A percentile compares a stretch with the other conserved stretches of the same genome.
phyloP scores from a whole-genome alignment of 495 filamentous ascomycete genomes.

The Trichocladium uniseriatum region DNA sequence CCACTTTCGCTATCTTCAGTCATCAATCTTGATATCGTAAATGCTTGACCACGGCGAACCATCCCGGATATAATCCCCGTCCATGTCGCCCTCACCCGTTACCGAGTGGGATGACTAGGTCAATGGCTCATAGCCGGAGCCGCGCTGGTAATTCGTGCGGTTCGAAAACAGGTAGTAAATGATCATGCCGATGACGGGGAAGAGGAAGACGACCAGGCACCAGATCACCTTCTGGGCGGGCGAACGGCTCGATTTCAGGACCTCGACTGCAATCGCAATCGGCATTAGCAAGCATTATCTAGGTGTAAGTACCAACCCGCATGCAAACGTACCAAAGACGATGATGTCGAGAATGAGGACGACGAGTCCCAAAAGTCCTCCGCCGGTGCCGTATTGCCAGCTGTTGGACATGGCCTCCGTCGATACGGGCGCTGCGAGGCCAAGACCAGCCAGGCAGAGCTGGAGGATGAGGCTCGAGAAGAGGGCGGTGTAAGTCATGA shows the following conservation, averaged over 20 bases:
- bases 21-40: no score
- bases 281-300: no score
- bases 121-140: conserved; percentile 37
- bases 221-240: conserved; percentile 39
- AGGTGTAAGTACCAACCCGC: not conserved
- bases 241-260: conserved; percentile 43
- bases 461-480: conserved; percentile 31
- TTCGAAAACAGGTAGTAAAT: conserved; percentile 47
- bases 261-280: no score
- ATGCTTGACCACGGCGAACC: no score
- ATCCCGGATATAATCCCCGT: no score
- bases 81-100: no score
- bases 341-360: conserved; percentile 43
- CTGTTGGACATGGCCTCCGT: conserved; percentile 16
- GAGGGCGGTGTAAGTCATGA: conserved; percentile 7
- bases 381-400: conserved; percentile 39
- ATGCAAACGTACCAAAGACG: conserved; percentile 39
- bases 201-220: conserved; percentile 43
- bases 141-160: conserved; percentile 34
- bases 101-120: conserved; percentile 20
- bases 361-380: conserved; percentile 40
- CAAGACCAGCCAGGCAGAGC: conserved; percentile 32
- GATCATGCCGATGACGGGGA: conserved; percentile 41
- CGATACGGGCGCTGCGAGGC: conserved; percentile 25
- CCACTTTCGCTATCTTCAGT: no score